Base-by-base conservation (phyloP, 306 rosid species). In the Cicer arietinum region DNA sequence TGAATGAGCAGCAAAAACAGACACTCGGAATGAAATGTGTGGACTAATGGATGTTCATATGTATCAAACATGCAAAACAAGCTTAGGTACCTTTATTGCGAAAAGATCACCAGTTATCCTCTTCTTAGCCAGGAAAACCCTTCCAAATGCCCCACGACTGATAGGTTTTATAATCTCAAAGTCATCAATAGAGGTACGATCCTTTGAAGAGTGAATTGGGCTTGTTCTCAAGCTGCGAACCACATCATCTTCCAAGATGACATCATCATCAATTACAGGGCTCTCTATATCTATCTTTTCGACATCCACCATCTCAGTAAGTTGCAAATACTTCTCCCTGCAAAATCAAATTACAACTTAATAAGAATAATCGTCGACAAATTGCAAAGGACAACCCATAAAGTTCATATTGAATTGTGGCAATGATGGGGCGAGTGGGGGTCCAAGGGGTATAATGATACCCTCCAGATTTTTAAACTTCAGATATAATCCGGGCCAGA, bases 71-170 rank as follows among this genome's bases (percentile, higher is more conserved):
- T 54, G 47, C 60, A 63, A 63, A 45, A 67, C 72, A 67, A 6
- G 61, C 46, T 69, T 54, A 45, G 44, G 82, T 63, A 88, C 99
- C 96, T 94, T 94, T 83, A 94, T 94, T 0, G 99, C 99, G 84
- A 94, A 94, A 64, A 94, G 96, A 81, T 94, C 99, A 67, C 99
- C 99, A 7, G 99, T 94, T 20, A 94, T 90, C 85, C 99, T 90
- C 92, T 94, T 94, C 82, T 90, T 90, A 78, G 99, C 99, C 85
- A 94, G 81, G 86, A 94, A 94, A 85, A 94, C 99, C 84, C 99
- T 89, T 78, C 99, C 99, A 84, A 94, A 94, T 85, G 99, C 99
- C 74, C 99, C 99, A 54, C 99, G 96, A 62, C 99, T 94, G 54
- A 94, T 94, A 39, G 99, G 98, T 72, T 92, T 94, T 78, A 94